These are phyloP conservation scores for Nelumbo lutea DNA, from an alignment of 164 flowering plant species.

Conservation along the genomic window DNA sequence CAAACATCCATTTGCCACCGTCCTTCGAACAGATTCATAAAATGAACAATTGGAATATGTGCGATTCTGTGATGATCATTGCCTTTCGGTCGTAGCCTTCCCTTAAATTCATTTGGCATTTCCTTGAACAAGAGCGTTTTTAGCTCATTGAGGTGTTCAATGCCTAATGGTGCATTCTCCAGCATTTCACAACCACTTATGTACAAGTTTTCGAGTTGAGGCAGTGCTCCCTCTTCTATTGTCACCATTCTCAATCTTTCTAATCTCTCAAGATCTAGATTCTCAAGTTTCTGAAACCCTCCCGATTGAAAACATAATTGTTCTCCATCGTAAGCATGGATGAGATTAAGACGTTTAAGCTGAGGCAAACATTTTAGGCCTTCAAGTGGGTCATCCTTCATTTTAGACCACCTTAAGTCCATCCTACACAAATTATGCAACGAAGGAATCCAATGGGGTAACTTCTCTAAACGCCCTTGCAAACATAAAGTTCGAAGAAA, in stretches of 20 bases:
- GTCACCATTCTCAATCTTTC: neutral
- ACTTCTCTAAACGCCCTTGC: constrained; percentile 2
- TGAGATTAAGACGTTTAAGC: neutral
- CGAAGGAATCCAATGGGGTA: constrained; percentile 15
- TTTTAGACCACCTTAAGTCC: neutral
- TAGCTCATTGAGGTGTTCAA: constrained; percentile 1
- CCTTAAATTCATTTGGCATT: neutral
- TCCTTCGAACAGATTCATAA: neutral
- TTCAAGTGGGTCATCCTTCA: constrained; percentile 4
- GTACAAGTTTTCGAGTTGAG: constrained; percentile 1
- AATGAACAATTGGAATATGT: constrained; percentile 1
- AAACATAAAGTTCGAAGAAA: constrained; percentile 1
- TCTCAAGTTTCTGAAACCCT: constrained; percentile 15
- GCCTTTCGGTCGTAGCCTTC: neutral
- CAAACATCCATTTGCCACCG: neutral
- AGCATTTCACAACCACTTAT: neutral
- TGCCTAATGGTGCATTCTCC: constrained; percentile 4
- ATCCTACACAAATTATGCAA: neutral
- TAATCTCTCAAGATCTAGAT: constrained; percentile 1
- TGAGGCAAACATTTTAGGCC: constrained; percentile 10
- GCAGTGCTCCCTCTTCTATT: constrained; percentile 8
- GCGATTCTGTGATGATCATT: neutral
- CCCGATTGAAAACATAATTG: neutral
- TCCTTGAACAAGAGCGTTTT: neutral
- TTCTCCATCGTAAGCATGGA: neutral